Base-by-base conservation (phyloP, 768 basidiomycete genomes). In the Tulasnella sp. region DNA sequence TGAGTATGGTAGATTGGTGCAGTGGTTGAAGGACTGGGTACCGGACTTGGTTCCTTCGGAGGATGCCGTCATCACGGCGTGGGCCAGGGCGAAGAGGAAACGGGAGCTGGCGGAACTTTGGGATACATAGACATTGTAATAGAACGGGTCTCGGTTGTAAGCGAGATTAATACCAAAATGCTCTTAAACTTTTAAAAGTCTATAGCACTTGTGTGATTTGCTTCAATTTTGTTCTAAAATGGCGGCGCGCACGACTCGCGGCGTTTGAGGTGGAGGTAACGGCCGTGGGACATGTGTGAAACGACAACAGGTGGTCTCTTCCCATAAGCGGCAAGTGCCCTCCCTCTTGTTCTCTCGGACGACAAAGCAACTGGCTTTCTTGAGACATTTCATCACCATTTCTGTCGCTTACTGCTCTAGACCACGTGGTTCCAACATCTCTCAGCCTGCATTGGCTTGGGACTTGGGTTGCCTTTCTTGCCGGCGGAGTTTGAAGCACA, bases 21-120 rank as follows among this genome's bases (percentile, higher is more conserved):
- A 80, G 64, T 93, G 92, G 92, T 85, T 93, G 46, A 82, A 83
- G 64, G 89, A 87, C 40, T 92, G 92, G 93, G 89, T 92, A 80
- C 40, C 44, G 3, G 34, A 76, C 37, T n/a, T 74, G n/a, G 75
- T 72, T 8, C 48, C 42, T 76, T 44, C 34, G 40, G 79, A 22
- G 41, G 73, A 78, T 37, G 77, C 40, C 22, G n/a, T 72, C 42
- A 31, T 31, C 34, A 73, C 48, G 12, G 20, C 79, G 73, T 50
- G 31, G 42, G n/a, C 50, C 1, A 72, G 41, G 14, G 76, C 76
- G 31, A 75, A 72, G 54, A 41, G 28, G 79, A 80, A 64, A 41
- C 31, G 58, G 48, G 37, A 37, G 64, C 50, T 44, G 37, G 73
- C 24, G 18, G 78, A 80, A 54, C 54, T 54, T n/a, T 54, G 54